Percentiles rank a stretch among this genome's conserved stretches.
Evolutionary conservation across 2,329 filamentous ascomycete species (phyloP).

Genomic region (Pyrenophora graminea): DNA sequence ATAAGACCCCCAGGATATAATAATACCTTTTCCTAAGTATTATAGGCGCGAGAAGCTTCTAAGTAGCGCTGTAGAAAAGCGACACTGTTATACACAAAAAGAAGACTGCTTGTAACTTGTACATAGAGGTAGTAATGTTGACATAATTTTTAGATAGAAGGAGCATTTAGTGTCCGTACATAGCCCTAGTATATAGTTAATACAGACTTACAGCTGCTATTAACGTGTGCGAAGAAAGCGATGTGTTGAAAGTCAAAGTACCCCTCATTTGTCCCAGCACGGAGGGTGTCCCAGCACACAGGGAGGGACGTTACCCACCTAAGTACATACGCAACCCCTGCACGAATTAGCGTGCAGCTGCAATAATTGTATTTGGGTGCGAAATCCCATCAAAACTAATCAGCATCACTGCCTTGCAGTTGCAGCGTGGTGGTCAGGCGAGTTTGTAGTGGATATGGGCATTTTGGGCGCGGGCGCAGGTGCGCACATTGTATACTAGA

Average conservation of each 20-base stretch:
- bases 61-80: background rate
- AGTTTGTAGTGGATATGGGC: no score
- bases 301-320: background rate
- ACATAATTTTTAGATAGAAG: no score
- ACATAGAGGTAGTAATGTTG: background rate
- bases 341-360: no score
- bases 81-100: background rate
- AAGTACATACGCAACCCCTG: no score
- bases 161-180: background rate
- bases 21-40: background rate
- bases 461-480: no score
- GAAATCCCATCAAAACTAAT: no score
- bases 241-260: conserved; percentile 5
- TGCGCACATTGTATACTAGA: no score
- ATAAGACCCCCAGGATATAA: background rate
- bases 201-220: background rate
- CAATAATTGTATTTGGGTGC: no score
- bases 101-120: conserved; percentile 1
- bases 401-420: no score
- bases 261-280: conserved; percentile 6
- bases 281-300: conserved; percentile 5
- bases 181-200: background rate
- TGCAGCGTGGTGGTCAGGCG: no score
- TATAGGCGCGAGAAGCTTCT: background rate
- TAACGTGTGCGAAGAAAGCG: background rate